Evolutionary conservation across 768 basidiomycete species (phyloP).

Genomic region (Coprinellus micaceus): DNA sequence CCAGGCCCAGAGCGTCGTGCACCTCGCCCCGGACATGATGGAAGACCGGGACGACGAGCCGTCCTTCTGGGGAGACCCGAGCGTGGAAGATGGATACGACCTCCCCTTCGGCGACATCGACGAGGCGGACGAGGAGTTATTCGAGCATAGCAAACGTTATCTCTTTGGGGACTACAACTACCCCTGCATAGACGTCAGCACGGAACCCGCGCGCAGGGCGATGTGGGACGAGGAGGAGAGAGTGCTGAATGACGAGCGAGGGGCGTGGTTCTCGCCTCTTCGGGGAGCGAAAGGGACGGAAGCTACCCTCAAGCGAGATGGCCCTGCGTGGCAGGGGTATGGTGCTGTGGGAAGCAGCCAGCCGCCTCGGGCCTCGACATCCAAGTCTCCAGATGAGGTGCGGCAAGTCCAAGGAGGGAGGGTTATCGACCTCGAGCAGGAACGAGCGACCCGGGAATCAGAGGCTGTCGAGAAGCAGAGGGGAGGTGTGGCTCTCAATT

Average conservation of each 20-base stretch:
- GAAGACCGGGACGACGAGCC: slow-evolving; percentile 38
- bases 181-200: slow-evolving; percentile 84
- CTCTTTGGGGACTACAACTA: slow-evolving; percentile 91
- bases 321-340: slow-evolving; percentile 52
- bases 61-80: slow-evolving; percentile 34
- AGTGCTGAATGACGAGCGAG: slow-evolving; percentile 69
- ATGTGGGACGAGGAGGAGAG: slow-evolving; percentile 88
- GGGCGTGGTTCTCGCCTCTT: slow-evolving; percentile 67
- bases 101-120: slow-evolving; percentile 69
- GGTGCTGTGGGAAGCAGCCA: slow-evolving; percentile 45
- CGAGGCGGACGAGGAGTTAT: slow-evolving; percentile 72
- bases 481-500: slow-evolving; percentile 39
- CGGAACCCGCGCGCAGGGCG: slow-evolving; percentile 57
- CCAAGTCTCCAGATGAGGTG: slow-evolving; percentile 2
- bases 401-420: slow-evolving; percentile 18
- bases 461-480: slow-evolving; percentile 20
- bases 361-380: not conserved
- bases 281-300: slow-evolving; percentile 42
- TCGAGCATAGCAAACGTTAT: slow-evolving; percentile 68
- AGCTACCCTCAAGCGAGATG: slow-evolving; percentile 33
- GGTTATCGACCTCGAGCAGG: slow-evolving; percentile 49
- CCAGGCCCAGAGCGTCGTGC: slow-evolving; percentile 63
- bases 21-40: slow-evolving; percentile 54
- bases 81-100: slow-evolving; percentile 44
- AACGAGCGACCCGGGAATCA: slow-evolving; percentile 23